Percentiles rank a stretch among this genome's conserved stretches.
Conservation (phyloP, 768 basidiomycete genomes). For the Mycena latifolia region DNA sequence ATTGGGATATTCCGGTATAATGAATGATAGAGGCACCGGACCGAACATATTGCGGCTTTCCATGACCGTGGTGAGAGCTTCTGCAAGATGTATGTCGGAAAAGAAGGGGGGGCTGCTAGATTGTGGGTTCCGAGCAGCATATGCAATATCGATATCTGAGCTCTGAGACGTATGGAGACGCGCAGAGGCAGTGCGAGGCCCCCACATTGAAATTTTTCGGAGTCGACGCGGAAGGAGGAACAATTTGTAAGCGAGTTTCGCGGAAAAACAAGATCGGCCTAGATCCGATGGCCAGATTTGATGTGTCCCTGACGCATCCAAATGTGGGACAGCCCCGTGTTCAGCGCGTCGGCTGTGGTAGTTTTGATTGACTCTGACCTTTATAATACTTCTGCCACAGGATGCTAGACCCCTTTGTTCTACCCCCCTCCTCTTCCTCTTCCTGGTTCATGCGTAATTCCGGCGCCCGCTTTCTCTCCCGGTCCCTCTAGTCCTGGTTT, state of each 20-base stretch:
- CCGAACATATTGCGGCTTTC: constrained; percentile 35
- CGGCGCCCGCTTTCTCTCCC: constrained; percentile 27
- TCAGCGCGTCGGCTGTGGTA: constrained; percentile 31
- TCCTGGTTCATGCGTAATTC: constrained; percentile 36
- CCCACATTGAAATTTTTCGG: neutral
- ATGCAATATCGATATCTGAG: neutral
- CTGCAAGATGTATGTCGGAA: neutral
- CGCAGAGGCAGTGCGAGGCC: constrained; percentile 8
- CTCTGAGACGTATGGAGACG: neutral
- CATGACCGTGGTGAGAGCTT: constrained; percentile 43
- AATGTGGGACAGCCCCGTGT: constrained; percentile 21
- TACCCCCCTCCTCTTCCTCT: constrained; percentile 32
- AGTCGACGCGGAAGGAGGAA: neutral
- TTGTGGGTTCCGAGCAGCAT: neutral
- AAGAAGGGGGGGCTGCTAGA: neutral
- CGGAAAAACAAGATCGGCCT: constrained; percentile 5
- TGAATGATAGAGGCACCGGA: constrained; percentile 20
- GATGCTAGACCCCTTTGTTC: constrained; percentile 26
- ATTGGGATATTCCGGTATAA: constrained; percentile 7
- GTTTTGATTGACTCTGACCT: constrained; percentile 23
- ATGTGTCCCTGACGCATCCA: constrained; percentile 29
- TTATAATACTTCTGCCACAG: constrained; percentile 26
- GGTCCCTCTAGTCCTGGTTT: constrained; percentile 43
- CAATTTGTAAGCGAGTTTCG: too few relatives aligned
- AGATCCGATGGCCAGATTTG: constrained; percentile 25